Base-by-base conservation (phyloP, 495 filamentous ascomycete genomes). In the Xeromyces bisporus region DNA sequence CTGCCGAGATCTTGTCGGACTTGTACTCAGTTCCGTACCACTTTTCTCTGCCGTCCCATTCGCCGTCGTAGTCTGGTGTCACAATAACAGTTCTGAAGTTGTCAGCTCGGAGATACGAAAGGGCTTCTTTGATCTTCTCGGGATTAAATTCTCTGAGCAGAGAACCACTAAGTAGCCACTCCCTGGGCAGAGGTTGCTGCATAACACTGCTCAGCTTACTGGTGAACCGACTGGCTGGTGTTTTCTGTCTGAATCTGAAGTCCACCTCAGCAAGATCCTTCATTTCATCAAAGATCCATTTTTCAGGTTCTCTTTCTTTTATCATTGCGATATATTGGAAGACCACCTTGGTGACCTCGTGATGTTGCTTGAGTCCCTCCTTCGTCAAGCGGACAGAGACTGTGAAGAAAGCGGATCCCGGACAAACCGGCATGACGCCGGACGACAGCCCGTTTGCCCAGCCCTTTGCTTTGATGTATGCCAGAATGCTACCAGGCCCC, bases 11-110 rank as follows among this genome's bases (percentile, higher is more conserved):
- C 47, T 76, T 77, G 49, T 92, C 80, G 17, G 71, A 63, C 38
- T 71, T 78, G 55, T 94, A 93, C 43, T 94, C 86, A 3, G 89
- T 99, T 12, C 87, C 87, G 40, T 99, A 99, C 91, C 91, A 99
- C 53, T 81, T 80, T 58, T 99, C 89, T 46, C 79, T 85, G 39
- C 77, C 53, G 32, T 92, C 72, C 75, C 81, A 86, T n/a, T 72
- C 67, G 1, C 80, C 83, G 0, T 84, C 85, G 37, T 74, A 78
- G 9, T 83, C 69, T 48, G 82, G 79, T 18, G 80, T 80, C 18
- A 91, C 74, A 35, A 96, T 63, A 5, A 70, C 70, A 34, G 93
- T 63, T 17, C 79, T 68, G 58, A 94, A 89, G 48, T 94, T 96
- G 47, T 96, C 84, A 3, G 84, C 77, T 15, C 79, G 66, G 15